Evolutionary conservation across 805 yeast species (phyloP).

Genomic region (Candida suzukii): DNA sequence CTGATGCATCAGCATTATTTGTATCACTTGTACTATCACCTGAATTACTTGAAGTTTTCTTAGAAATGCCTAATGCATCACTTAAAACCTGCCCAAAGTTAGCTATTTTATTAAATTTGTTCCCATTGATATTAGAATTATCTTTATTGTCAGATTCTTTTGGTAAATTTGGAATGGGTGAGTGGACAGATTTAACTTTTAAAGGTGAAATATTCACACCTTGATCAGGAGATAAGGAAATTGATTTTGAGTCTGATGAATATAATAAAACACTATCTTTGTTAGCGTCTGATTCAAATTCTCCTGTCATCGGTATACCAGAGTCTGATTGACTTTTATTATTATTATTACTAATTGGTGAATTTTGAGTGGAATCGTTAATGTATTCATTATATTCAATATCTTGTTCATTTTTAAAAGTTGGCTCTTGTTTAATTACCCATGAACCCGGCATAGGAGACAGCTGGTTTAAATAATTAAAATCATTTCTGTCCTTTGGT

Average conservation of each 20-base stretch:
- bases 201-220: not conserved
- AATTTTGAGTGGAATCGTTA: conserved; percentile 6
- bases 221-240: not conserved
- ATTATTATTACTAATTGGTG: conserved; percentile 8
- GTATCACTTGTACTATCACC: not conserved
- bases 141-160: too few species aligned
- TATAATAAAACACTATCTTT: too few species aligned
- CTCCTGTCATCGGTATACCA: conserved; percentile 12
- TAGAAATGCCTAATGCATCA: conserved; percentile 7
- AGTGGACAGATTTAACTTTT: not conserved
- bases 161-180: conserved; percentile 3
- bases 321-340: too few species aligned
- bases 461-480: conserved; percentile 17
- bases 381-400: conserved; percentile 8
- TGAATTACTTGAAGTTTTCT: not conserved
- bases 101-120: conserved; percentile 4
- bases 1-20: not conserved
- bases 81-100: conserved; percentile 7
- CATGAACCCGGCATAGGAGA: conserved; percentile 25
- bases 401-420: conserved; percentile 5
- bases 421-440: conserved; percentile 12
- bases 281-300: conserved; percentile 6
- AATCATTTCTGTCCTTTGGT: conserved; percentile 13
- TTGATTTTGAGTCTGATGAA: too few species aligned
- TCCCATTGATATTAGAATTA: not conserved